Evolutionary conservation across 2,329 filamentous ascomycete species (phyloP).

Genomic region (Calonectria ilicicola): DNA sequence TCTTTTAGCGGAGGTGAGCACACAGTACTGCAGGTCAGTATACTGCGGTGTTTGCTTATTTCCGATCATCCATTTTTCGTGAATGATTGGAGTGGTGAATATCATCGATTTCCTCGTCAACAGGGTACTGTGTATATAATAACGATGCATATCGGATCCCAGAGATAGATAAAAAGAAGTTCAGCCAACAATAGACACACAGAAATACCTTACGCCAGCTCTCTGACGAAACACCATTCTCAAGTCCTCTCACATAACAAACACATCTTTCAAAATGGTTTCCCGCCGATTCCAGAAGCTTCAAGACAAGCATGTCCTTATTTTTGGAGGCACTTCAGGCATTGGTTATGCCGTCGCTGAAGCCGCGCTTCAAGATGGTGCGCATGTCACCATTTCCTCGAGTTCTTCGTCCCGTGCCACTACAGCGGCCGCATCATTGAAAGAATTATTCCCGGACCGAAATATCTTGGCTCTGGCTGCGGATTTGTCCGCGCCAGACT

Average conservation of each 20-base stretch:
- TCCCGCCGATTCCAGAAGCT: not conserved
- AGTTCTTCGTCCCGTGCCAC: slow-evolving; percentile 26
- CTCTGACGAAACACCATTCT: not conserved
- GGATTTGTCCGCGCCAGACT: slow-evolving; percentile 24
- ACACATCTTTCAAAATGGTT: not conserved
- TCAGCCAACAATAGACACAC: not conserved
- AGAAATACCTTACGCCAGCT: not conserved
- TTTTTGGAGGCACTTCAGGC: slow-evolving; percentile 38
- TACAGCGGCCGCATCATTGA: slow-evolving; percentile 20
- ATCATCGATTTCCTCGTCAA: not conserved
- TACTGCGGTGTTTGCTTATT: not conserved
- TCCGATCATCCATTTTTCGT: not conserved
- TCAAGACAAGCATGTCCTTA: slow-evolving; percentile 22
- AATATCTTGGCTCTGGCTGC: slow-evolving; percentile 33
- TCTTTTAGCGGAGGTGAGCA: not conserved
- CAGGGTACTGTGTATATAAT: no score
- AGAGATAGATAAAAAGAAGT: not conserved
- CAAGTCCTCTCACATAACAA: no score
- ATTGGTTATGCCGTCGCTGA: slow-evolving; percentile 39
- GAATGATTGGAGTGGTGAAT: not conserved
- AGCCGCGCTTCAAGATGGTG: slow-evolving; percentile 30
- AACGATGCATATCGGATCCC: no score
- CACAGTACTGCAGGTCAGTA: not conserved
- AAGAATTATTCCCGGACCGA: slow-evolving; percentile 26
- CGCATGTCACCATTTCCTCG: slow-evolving; percentile 29